Conservation (phyloP, 108 stramenopile genomes). For the Skeletonema marinoi region DNA sequence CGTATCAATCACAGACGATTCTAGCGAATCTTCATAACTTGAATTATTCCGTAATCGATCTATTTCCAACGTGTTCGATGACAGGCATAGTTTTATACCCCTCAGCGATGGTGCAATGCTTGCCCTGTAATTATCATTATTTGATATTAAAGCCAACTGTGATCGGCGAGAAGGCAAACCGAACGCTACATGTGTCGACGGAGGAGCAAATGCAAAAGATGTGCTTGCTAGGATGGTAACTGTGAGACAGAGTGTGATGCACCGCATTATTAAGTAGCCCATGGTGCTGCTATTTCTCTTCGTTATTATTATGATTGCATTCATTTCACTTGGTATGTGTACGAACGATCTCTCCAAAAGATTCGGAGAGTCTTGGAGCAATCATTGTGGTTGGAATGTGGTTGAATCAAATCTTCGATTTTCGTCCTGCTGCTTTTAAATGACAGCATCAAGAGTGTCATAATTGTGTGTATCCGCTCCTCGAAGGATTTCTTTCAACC, state of each 20-base stretch:
- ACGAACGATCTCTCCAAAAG: background rate
- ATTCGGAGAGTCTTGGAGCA: too few relatives aligned
- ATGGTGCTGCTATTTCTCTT: background rate
- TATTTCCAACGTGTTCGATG: background rate
- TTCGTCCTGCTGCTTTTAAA: background rate
- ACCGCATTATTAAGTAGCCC: background rate
- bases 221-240: background rate
- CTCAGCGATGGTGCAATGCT: background rate
- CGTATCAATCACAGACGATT: background rate
- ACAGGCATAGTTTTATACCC: background rate
- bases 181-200: background rate
- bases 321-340: background rate
- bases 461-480: too few relatives aligned
- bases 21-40: background rate
- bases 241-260: background rate
- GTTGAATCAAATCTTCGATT: background rate
- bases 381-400: background rate
- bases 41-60: background rate
- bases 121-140: background rate
- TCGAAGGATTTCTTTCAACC: too few relatives aligned
- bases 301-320: background rate
- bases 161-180: background rate
- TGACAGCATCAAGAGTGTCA: too few relatives aligned
- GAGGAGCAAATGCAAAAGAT: background rate
- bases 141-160: background rate